Evolutionary conservation across 2,329 filamentous ascomycete genomes (phyloP).

Genomic region (Beauveria caledonica): DNA sequence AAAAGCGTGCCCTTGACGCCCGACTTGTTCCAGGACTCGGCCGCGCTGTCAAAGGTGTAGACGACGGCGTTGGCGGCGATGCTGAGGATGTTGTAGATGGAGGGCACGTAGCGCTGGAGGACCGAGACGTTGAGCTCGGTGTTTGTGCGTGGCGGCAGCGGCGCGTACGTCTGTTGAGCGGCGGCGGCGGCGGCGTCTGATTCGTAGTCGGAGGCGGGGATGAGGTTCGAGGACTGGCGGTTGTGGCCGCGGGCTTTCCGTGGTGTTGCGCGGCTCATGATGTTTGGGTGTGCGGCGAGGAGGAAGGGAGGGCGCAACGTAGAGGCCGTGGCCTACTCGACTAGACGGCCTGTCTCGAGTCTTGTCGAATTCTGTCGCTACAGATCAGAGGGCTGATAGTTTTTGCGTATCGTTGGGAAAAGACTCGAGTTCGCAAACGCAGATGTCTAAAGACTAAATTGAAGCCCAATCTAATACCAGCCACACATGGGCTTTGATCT

Average conservation of each 20-base stretch:
- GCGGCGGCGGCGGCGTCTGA: conserved; percentile 47
- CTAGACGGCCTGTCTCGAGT: not conserved
- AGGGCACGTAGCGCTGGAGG: conserved; percentile 70
- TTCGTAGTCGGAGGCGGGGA: conserved; percentile 53
- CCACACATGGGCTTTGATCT: not conserved
- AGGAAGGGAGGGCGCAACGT: not conserved
- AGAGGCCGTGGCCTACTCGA: not conserved
- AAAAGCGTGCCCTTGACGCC: conserved; percentile 85
- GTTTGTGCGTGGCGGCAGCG: conserved; percentile 58
- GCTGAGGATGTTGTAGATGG: conserved; percentile 63
- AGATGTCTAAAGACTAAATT: not conserved
- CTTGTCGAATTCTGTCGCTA: not conserved
- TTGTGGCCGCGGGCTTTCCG: conserved; percentile 29
- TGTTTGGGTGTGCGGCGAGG: not conserved
- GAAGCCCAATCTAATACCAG: not conserved
- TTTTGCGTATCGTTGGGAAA: not conserved
- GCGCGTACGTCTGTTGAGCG: conserved; percentile 27
- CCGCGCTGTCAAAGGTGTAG: conserved; percentile 64
- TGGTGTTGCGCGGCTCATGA: conserved; percentile 38
- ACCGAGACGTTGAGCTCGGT: conserved; percentile 83
- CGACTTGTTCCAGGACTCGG: conserved; percentile 72
- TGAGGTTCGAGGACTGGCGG: conserved; percentile 32
- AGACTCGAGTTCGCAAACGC: not conserved
- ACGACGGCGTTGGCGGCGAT: conserved; percentile 81
- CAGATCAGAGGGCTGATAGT: not conserved